phyloP scores from a whole-genome alignment of 768 basidiomycete species.

The Boletales sp. region DNA sequence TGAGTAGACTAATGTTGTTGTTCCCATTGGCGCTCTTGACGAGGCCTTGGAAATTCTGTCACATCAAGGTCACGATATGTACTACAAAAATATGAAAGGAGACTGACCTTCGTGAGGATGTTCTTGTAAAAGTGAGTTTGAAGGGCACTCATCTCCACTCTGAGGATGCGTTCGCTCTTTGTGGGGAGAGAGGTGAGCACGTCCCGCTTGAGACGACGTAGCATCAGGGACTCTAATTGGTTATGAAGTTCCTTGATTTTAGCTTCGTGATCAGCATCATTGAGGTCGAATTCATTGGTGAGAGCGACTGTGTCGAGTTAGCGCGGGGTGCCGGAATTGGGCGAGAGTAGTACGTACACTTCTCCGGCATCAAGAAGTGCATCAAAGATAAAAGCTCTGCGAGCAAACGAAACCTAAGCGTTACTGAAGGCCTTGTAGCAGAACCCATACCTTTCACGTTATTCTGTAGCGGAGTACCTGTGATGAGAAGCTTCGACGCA shows the following conservation, averaged over 20 bases:
- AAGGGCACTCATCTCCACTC: conserved; percentile 95
- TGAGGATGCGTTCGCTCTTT: conserved; percentile 95
- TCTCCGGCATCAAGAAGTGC: conserved; percentile 99
- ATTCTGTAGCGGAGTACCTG: conserved; percentile 97
- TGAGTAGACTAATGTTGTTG: conserved; percentile 91
- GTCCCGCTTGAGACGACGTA: conserved; percentile 91
- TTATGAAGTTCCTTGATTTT: conserved; percentile 96
- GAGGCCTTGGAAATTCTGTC: conserved; percentile 88
- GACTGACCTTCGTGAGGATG: conserved; percentile 80
- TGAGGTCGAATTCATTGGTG: conserved; percentile 93
- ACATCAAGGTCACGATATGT: conserved; percentile 3
- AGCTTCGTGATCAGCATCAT: conserved; percentile 85
- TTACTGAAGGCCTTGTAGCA: background rate
- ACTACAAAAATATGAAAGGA: background rate
- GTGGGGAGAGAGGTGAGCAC: conserved; percentile 95
- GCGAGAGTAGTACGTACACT: conserved; percentile 55
- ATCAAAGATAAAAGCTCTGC: conserved; percentile 92
- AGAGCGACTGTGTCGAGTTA: conserved; percentile 63
- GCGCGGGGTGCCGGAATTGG: background rate
- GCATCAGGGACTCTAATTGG: conserved; percentile 92
- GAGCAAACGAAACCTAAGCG: conserved; percentile 6
- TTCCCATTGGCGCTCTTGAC: conserved; percentile 87
- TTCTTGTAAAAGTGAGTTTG: conserved; percentile 99
- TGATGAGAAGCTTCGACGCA: conserved; percentile 92
- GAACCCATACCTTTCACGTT: conserved; percentile 84